These are phyloP conservation scores for Spizellomyces sp. DNA, from an alignment of 192 early-diverging fungal genomes.

Conservation along the genomic window DNA sequence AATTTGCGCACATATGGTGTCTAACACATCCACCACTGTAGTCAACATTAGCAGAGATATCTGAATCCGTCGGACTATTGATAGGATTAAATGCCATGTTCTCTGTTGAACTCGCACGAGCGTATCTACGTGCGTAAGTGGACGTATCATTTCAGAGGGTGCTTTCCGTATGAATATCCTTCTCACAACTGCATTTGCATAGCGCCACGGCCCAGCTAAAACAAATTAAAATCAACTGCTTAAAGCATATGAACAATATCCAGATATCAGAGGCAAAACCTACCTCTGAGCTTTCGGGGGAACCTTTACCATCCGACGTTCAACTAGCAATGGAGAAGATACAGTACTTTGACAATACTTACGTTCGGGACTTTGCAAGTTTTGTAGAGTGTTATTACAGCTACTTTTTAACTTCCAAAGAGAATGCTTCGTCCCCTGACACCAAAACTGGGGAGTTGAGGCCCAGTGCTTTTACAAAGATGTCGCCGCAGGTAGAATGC, in stretches of 20 bases:
- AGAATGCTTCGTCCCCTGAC: neutral
- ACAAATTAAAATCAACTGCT: neutral
- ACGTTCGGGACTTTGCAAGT: constrained; percentile 46
- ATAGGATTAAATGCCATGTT: constrained; percentile 24
- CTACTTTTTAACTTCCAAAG: constrained; percentile 40
- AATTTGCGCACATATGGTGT: neutral
- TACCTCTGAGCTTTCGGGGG: constrained; percentile 11
- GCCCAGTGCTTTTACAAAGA: constrained; percentile 24
- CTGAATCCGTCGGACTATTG: constrained; percentile 50
- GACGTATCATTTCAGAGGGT: too few species aligned
- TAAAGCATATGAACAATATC: constrained; percentile 24
- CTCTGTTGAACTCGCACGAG: constrained; percentile 33
- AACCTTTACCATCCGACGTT: constrained; percentile 18
- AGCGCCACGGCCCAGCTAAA: constrained; percentile 21
- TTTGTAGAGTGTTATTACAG: constrained; percentile 52
- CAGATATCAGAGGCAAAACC: neutral
- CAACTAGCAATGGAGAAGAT: constrained; percentile 25
- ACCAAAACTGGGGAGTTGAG: neutral
- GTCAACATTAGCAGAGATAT: constrained; percentile 50
- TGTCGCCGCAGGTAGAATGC: constrained; percentile 24
- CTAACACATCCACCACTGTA: constrained; percentile 15
- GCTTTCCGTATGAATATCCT: too few species aligned
- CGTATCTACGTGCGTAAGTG: constrained; percentile 29
- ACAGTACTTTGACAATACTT: constrained; percentile 40
- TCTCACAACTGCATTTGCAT: neutral